Conservation (phyloP, 208 protist species). For the Trichomonas gallinae region DNA sequence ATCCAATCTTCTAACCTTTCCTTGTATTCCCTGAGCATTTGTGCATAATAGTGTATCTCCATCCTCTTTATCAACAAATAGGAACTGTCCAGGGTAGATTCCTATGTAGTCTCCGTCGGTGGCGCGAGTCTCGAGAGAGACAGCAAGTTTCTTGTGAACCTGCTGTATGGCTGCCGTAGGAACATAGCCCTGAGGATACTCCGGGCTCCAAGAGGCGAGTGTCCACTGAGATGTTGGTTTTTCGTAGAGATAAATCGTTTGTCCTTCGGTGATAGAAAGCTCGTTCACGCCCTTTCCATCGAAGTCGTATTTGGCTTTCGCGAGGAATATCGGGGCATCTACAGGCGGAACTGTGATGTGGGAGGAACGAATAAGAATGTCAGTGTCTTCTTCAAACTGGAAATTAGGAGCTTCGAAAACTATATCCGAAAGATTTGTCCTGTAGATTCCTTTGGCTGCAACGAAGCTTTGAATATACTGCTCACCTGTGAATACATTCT, state of each 20-base stretch:
- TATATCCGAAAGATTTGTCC: background rate
- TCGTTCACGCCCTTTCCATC: background rate
- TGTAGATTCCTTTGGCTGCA: background rate
- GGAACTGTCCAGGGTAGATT: background rate
- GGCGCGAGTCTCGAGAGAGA: background rate
- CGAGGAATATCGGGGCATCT: background rate
- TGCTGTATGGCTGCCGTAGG: background rate
- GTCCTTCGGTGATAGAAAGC: background rate
- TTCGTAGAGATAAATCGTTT: background rate
- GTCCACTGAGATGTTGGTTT: background rate
- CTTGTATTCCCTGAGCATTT: background rate
- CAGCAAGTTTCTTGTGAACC: background rate
- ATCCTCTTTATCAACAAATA: background rate
- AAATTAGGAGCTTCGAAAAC: background rate
- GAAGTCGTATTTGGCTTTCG: background rate
- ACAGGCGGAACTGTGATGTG: background rate
- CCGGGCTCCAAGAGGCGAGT: background rate
- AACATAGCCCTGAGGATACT: background rate
- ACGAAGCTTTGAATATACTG: background rate
- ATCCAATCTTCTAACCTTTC: background rate
- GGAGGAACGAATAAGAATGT: background rate
- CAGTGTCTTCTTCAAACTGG: background rate
- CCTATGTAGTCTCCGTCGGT: background rate
- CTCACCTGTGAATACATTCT: background rate
- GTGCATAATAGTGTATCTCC: background rate